Evolutionary conservation across 495 filamentous ascomycete genomes (phyloP).

Genomic region (Xylaria telfairii): DNA sequence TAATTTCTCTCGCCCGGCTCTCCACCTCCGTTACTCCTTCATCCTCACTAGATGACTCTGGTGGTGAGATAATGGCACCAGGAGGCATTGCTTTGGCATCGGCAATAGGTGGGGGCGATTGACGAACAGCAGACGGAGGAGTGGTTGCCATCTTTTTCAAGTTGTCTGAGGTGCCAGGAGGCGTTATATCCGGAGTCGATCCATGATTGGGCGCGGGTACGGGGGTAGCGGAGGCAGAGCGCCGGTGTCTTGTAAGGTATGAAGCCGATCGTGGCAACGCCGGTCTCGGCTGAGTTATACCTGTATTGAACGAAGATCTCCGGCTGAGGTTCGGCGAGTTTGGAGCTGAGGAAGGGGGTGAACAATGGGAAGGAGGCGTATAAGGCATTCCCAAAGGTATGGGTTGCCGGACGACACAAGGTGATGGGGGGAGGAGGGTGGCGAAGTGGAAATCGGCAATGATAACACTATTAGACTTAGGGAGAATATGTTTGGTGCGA

Average conservation of each 20-base stretch:
- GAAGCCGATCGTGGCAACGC: slow-evolving; percentile 75
- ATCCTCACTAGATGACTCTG: slow-evolving; percentile 88
- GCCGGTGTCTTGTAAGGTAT: slow-evolving; percentile 67
- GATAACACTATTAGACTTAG: slow-evolving; percentile 33
- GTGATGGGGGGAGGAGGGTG: slow-evolving; percentile 28
- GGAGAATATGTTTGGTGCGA: slow-evolving; percentile 29
- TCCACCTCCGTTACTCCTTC: slow-evolving; percentile 62
- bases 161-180: slow-evolving; percentile 52
- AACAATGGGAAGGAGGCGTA: slow-evolving; percentile 84
- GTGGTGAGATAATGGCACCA: slow-evolving; percentile 84
- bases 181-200: slow-evolving; percentile 49
- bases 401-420: slow-evolving; percentile 38
- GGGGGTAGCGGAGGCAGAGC: slow-evolving; percentile 50
- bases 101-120: slow-evolving; percentile 79
- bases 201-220: slow-evolving; percentile 40
- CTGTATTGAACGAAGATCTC: slow-evolving; percentile 57
- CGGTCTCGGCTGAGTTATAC: slow-evolving; percentile 54
- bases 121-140: slow-evolving; percentile 62
- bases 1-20: slow-evolving; percentile 57
- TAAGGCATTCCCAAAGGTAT: slow-evolving; percentile 77
- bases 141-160: slow-evolving; percentile 52
- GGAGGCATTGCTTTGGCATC: slow-evolving; percentile 71
- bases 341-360: slow-evolving; percentile 73
- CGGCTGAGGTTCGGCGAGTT: slow-evolving; percentile 67
- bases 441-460: slow-evolving; percentile 28